Evolutionary conservation across 768 basidiomycete genomes (phyloP), one percentile per base, ranked within the genome.

Genomic region (Dacryopinax primogenitus): DNA sequence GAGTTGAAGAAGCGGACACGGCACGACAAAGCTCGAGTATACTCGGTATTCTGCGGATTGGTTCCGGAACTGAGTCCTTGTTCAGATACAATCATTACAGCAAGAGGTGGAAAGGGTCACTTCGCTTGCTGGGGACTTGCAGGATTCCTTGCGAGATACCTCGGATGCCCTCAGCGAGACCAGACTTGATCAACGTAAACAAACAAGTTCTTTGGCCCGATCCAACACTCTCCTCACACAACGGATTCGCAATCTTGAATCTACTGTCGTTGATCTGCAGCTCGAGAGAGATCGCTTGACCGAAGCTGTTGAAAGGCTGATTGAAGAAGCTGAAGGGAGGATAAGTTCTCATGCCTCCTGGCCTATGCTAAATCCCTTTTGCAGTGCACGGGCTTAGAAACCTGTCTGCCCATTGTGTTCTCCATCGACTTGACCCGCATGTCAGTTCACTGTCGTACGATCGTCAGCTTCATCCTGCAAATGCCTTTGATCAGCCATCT

Each of bases 1-100:
- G 51, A 58, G 21, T 30, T 58, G 13, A 58, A 58, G 51, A 58
- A 58, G 21, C 51, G 51, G 51, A 58, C 26, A 18, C 51, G 51
- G 15, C 51, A 58, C 12, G 51, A 58, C 51, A 58, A 58, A 58
- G 51, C 51, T 32, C 51, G 18, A 32, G 51, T 58, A 21, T 21
- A 30, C 32, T 6, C 7, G 51, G 9, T 30, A 7, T 4, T 58
- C 21, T 11, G 30, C 32, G 3, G 3, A 26, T 58, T 32, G 23
- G 26, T 13, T 18, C 18, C 23, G 30, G 26, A 28, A 9, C 30
- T 58, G 18, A 58, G 30, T 6, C 18, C 7, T 6, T 13, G 3
- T 6, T 30, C 51, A 58, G 51, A 58, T 58, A 13, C 26, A 26
- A 4, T 28, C 51, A 58, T 32, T 58, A 30, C 51, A 30, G 6